These are phyloP conservation scores for Pluteus cervinus DNA, from an alignment of 768 basidiomycete species.

Conservation along the genomic window DNA sequence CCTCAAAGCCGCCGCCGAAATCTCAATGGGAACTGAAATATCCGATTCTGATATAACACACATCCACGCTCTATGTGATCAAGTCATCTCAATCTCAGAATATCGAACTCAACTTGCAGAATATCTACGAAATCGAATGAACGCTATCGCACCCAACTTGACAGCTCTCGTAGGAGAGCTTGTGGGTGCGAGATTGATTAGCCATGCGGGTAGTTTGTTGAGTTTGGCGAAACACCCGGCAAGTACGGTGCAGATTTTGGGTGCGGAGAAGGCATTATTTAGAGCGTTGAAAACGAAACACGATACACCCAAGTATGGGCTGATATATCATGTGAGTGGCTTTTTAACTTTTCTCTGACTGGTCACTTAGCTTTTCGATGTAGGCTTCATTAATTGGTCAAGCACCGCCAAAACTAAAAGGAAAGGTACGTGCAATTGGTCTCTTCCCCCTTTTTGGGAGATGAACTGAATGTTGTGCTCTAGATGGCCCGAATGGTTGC, in stretches of 20 bases:
- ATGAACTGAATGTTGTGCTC: not conserved
- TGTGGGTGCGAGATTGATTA: slow-evolving; percentile 89
- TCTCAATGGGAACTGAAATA: slow-evolving; percentile 99
- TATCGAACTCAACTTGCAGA: slow-evolving; percentile 95
- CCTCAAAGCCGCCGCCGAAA: slow-evolving; percentile 92
- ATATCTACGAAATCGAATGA: slow-evolving; percentile 97
- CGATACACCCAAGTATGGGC: slow-evolving; percentile 97
- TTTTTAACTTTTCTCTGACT: slow-evolving; percentile 1
- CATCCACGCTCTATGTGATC: slow-evolving; percentile 95
- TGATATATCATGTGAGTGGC: slow-evolving; percentile 89
- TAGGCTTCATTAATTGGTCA: slow-evolving; percentile 95
- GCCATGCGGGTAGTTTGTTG: slow-evolving; percentile 92
- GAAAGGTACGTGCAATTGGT: slow-evolving; percentile 58
- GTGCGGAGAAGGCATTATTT: slow-evolving; percentile 98
- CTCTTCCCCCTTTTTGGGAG: slow-evolving; percentile 3
- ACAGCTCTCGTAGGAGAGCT: slow-evolving; percentile 90
- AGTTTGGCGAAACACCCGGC: slow-evolving; percentile 97
- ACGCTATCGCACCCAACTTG: slow-evolving; percentile 94
- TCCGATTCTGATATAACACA: slow-evolving; percentile 95
- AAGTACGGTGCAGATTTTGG: slow-evolving; percentile 96
- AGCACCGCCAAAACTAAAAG: slow-evolving; percentile 96
- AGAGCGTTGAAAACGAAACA: slow-evolving; percentile 98
- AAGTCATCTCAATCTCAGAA: slow-evolving; percentile 92
- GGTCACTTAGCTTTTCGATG: slow-evolving; percentile 6
- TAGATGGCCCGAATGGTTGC: slow-evolving; percentile 99